phyloP scores from a whole-genome alignment of 2,329 filamentous ascomycete species.

The Monosporascus sp. region DNA sequence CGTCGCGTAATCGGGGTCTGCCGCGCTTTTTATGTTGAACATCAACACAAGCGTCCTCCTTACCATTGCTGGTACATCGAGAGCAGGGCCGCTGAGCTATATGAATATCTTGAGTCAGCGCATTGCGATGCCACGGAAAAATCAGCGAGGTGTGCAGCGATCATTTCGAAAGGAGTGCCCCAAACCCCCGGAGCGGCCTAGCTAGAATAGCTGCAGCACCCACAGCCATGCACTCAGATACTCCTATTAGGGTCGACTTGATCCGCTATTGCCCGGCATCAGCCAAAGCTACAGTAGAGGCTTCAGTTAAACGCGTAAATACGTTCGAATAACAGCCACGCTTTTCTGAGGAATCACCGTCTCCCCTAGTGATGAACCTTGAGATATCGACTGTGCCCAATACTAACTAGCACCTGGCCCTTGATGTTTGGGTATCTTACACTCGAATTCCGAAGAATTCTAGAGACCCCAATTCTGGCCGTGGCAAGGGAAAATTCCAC shows the following conservation, averaged over 20 bases:
- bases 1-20: slow-evolving; percentile 70
- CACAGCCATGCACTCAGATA: too few relatives aligned
- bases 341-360: not conserved
- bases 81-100: slow-evolving; percentile 72
- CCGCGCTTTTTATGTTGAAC: slow-evolving; percentile 84
- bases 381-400: not conserved
- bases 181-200: too few relatives aligned
- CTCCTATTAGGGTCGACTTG: too few relatives aligned
- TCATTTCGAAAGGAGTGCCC: not conserved
- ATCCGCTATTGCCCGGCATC: too few relatives aligned
- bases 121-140: not conserved
- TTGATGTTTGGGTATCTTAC: not conserved
- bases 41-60: slow-evolving; percentile 75
- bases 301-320: too few relatives aligned
- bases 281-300: too few relatives aligned
- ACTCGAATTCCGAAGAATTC: too few relatives aligned
- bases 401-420: not conserved
- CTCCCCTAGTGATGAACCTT: not conserved
- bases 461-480: too few relatives aligned
- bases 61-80: slow-evolving; percentile 71
- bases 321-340: not conserved
- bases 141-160: not conserved
- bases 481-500: too few relatives aligned
- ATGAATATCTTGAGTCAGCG: slow-evolving; percentile 28
- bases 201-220: too few relatives aligned